Conservation (phyloP, 352 stramenopile genomes). For the Phytophthora palmivora region DNA sequence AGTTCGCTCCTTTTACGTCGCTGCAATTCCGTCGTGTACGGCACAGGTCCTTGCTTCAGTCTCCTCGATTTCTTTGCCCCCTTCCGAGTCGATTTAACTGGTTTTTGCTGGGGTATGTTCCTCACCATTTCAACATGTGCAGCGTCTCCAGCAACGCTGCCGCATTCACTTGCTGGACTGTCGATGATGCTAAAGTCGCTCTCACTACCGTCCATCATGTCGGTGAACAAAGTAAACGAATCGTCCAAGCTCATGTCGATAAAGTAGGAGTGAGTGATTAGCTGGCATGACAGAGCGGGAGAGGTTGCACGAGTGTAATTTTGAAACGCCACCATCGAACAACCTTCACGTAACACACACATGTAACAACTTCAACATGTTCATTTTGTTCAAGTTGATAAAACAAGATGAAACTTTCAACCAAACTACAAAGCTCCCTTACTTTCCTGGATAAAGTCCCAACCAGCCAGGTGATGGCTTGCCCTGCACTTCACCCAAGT, state of each 20-base stretch:
- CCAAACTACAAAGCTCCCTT: no score
- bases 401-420: no score
- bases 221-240: background rate
- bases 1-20: slow-evolving; percentile 18
- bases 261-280: no score
- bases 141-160: background rate
- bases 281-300: background rate
- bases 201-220: background rate
- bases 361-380: background rate
- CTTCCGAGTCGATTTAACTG: background rate
- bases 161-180: background rate
- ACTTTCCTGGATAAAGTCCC: no score
- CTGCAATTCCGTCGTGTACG: slow-evolving; percentile 21
- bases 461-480: no score
- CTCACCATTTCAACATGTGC: background rate
- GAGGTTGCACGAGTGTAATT: background rate
- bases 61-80: background rate
- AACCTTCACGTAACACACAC: background rate
- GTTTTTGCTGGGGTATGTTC: background rate
- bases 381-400: no score
- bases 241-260: background rate
- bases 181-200: background rate
- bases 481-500: no score
- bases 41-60: slow-evolving; percentile 2
- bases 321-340: background rate